These are phyloP conservation scores for Acmispon strigosus DNA, from an alignment of 306 rosid species.

Conservation along the genomic window DNA sequence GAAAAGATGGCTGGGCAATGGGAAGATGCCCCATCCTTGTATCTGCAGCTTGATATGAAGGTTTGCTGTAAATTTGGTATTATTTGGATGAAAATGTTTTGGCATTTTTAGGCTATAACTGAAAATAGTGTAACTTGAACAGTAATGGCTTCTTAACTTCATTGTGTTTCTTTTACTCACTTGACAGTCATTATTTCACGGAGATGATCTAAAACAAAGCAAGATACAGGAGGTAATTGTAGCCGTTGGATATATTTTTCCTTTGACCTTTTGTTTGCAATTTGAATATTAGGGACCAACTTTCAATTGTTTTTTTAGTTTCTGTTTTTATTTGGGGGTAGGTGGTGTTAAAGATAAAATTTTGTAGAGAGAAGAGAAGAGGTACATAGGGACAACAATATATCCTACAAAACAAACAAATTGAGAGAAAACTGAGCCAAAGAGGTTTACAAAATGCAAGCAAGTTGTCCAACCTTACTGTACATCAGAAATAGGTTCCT, in stretches of 20 bases:
- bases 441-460: not conserved
- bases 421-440: not conserved
- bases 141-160: constrained; percentile 14
- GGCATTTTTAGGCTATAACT: not conserved
- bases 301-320: not conserved
- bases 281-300: constrained; percentile 1
- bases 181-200: constrained; percentile 75
- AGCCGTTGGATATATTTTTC: constrained; percentile 2
- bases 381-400: not conserved
- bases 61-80: constrained; percentile 35
- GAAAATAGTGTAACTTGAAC: not conserved
- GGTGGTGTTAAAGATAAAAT: not conserved
- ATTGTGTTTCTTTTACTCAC: constrained; percentile 25
- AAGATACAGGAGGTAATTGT: constrained; percentile 78
- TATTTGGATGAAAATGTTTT: constrained; percentile 6
- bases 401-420: not conserved
- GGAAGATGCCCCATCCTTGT: constrained; percentile 85
- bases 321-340: not conserved
- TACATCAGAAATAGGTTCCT: not conserved
- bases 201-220: constrained; percentile 77
- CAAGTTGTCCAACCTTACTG: not conserved
- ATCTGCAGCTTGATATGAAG: constrained; percentile 78
- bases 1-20: constrained; percentile 78
- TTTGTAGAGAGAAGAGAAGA: too few species aligned
- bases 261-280: not conserved